Percentiles rank a stretch among this genome's conserved stretches.
phyloP scores from a whole-genome alignment of 2,329 filamentous ascomycete species.

The Ophidiomyces ophidiicola region DNA sequence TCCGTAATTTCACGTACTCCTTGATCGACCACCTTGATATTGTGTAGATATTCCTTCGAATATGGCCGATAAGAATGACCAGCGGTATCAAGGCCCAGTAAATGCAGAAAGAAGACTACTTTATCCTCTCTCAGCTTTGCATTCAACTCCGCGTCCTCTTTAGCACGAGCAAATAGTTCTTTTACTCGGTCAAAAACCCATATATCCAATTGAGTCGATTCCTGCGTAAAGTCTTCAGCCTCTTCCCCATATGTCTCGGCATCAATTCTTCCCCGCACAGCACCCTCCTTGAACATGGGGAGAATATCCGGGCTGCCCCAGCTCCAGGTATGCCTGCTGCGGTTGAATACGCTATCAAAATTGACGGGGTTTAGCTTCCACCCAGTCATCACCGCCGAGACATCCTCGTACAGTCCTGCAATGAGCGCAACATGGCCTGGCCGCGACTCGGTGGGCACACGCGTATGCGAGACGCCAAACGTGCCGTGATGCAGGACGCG shows the following conservation, averaged over 20 bases:
- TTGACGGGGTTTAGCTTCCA: slow-evolving; percentile 98
- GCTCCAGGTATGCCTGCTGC: slow-evolving; percentile 93
- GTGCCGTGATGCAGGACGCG: slow-evolving; percentile 80
- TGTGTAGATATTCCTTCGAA: slow-evolving; percentile 86
- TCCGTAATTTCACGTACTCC: slow-evolving; percentile 75
- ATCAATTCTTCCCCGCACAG: slow-evolving; percentile 73
- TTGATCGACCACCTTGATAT: slow-evolving; percentile 85
- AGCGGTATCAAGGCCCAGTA: slow-evolving; percentile 81
- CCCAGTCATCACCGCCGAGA: slow-evolving; percentile 89
- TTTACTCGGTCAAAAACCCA: slow-evolving; percentile 97
- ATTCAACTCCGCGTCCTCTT: slow-evolving; percentile 62
- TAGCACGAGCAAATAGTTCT: slow-evolving; percentile 68
- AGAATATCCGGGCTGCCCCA: slow-evolving; percentile 98
- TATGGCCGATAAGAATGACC: slow-evolving; percentile 82
- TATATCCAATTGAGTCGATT: slow-evolving; percentile 68
- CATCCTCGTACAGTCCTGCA: slow-evolving; percentile 92
- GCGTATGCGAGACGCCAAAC: slow-evolving; percentile 92
- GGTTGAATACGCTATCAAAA: slow-evolving; percentile 97
- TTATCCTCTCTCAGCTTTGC: slow-evolving; percentile 67
- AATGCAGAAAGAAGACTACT: slow-evolving; percentile 85
- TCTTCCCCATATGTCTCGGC: slow-evolving; percentile 75
- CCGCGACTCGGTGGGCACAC: slow-evolving; percentile 90
- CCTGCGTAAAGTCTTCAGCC: slow-evolving; percentile 75
- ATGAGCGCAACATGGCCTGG: slow-evolving; percentile 96
- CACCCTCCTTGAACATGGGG: slow-evolving; percentile 93